These are phyloP conservation scores for Rhypophila decipiens DNA, from an alignment of 495 filamentous ascomycete species.

Conservation along the genomic window DNA sequence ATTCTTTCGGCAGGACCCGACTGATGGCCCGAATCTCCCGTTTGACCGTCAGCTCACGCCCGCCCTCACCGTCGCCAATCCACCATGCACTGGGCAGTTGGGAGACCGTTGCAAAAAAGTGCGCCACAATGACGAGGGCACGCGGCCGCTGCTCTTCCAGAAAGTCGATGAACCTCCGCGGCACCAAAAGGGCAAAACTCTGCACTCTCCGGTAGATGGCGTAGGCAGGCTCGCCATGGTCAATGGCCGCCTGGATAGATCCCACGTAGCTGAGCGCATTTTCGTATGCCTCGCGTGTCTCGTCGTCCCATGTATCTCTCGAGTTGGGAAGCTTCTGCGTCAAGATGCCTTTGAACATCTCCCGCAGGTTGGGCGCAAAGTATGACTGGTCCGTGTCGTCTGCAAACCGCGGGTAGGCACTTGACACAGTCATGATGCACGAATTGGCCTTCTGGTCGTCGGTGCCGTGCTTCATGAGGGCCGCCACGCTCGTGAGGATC, in stretches of 20 bases:
- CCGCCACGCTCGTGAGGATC: slow-evolving; percentile 8
- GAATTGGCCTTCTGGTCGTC: slow-evolving; percentile 8
- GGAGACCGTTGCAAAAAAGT: slow-evolving; percentile 32
- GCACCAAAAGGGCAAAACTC: slow-evolving; percentile 32
- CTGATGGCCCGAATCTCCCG: slow-evolving; percentile 33
- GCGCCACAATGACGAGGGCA: slow-evolving; percentile 32
- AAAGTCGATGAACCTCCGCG: slow-evolving; percentile 25
- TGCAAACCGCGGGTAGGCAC: slow-evolving; percentile 7
- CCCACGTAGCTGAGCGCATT: slow-evolving; percentile 28
- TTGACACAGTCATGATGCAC: slow-evolving; percentile 6
- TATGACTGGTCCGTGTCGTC: slow-evolving; percentile 14
- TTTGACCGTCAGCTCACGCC: slow-evolving; percentile 13
- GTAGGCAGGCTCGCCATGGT: slow-evolving; percentile 14
- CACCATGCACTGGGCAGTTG: slow-evolving; percentile 33
- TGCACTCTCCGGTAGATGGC: slow-evolving; percentile 26
- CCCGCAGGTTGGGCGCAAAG: slow-evolving; percentile 13
- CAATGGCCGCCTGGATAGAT: slow-evolving; percentile 21
- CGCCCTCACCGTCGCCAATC: slow-evolving; percentile 17
- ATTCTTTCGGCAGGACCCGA: slow-evolving; percentile 26
- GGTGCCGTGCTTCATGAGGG: slow-evolving; percentile 2
- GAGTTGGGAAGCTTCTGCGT: slow-evolving; percentile 6
- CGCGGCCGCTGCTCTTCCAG: slow-evolving; percentile 28
- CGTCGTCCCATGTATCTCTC: slow-evolving; percentile 23
- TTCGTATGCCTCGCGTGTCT: slow-evolving; percentile 28
- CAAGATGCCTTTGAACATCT: slow-evolving; percentile 18